These are phyloP conservation scores for Pyrus pyrifolia DNA, from an alignment of 306 rosid genomes.

Conservation along the genomic window DNA sequence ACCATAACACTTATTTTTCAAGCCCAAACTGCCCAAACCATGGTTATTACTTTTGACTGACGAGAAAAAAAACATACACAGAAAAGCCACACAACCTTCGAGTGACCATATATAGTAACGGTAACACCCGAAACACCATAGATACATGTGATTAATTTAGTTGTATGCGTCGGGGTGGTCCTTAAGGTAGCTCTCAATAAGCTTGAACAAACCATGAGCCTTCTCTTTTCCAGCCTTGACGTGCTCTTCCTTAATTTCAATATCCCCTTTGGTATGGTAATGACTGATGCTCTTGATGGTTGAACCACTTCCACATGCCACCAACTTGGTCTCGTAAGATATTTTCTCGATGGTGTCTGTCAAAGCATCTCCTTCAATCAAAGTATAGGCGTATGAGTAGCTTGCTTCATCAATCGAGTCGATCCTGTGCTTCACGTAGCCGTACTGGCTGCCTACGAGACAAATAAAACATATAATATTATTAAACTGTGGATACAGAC, in stretches of 20 bases:
- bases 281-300: constrained; percentile 29
- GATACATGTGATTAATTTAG: constrained; percentile 1
- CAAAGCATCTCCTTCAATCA: constrained; percentile 44
- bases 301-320: constrained; percentile 33
- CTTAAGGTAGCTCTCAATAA: constrained; percentile 33
- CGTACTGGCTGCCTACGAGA: constrained; percentile 24
- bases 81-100: constrained; percentile 7
- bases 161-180: constrained; percentile 34
- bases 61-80: neutral
- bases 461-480: too few relatives aligned
- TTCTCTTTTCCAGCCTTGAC: constrained; percentile 38
- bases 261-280: constrained; percentile 32
- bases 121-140: neutral
- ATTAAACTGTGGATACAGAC: neutral
- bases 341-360: constrained; percentile 37
- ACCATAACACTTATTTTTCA: neutral
- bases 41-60: neutral
- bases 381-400: constrained; percentile 20
- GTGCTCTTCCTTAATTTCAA: constrained; percentile 15
- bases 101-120: neutral
- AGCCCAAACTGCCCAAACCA: neutral
- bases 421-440: constrained; percentile 30
- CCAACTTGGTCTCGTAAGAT: constrained; percentile 30
- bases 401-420: constrained; percentile 30
- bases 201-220: constrained; percentile 29